phyloP scores from a whole-genome alignment of 202 grass and related monocot species.

The Panicum hallii region DNA sequence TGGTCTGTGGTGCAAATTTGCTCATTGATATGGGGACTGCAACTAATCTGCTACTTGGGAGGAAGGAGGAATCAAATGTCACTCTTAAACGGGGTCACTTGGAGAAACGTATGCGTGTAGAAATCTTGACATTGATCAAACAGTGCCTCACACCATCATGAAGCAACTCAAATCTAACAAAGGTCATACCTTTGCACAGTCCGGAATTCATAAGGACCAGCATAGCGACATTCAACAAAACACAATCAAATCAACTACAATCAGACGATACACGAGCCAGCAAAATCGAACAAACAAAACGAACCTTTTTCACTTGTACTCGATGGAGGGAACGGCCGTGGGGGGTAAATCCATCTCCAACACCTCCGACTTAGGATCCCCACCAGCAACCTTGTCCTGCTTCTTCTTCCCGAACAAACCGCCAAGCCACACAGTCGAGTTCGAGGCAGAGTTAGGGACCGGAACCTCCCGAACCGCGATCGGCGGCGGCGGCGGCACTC shows the following conservation, averaged over 20 bases:
- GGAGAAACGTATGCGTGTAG: not conserved
- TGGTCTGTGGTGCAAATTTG: not conserved
- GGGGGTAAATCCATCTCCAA: slow-evolving; percentile 67
- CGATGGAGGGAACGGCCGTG: slow-evolving; percentile 52
- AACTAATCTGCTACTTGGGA: not conserved
- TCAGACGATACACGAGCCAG: not conserved
- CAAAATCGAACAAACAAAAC: not conserved
- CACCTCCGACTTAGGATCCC: slow-evolving; percentile 45
- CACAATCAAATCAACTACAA: not conserved
- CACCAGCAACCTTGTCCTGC: slow-evolving; percentile 26
- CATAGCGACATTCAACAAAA: not conserved
- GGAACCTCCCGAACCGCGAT: slow-evolving; percentile 1
- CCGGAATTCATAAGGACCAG: not conserved
- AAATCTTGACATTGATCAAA: not conserved
- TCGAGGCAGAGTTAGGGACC: not conserved
- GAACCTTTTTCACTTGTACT: slow-evolving; percentile 58
- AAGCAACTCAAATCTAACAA: not conserved
- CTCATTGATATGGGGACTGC: not conserved
- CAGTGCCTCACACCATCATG: not conserved
- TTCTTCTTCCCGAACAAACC: slow-evolving; percentile 61
- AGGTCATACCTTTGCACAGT: not conserved
- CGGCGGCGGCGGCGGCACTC: not conserved
- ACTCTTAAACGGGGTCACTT: not conserved
- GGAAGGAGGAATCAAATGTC: not conserved
- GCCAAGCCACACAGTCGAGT: slow-evolving; percentile 32